A percentile compares a stretch with the other conserved stretches of the same genome.
Evolutionary conservation across 495 filamentous ascomycete species (phyloP).

Genomic region (Xylaria intraflava): DNA sequence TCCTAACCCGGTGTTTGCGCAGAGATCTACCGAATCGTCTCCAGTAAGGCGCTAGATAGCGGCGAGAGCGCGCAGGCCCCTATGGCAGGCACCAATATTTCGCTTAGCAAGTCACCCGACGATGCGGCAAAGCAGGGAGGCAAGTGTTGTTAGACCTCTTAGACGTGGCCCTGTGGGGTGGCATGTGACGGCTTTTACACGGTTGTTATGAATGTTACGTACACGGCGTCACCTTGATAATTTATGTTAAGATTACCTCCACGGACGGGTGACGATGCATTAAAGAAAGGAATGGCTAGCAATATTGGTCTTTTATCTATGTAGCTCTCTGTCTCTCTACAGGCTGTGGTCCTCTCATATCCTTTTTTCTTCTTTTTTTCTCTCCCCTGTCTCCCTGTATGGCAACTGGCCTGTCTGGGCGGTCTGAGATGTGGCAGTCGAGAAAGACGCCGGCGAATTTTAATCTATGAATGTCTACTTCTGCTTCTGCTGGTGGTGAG

Average conservation of each 20-base stretch:
- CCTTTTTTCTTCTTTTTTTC: too few species aligned
- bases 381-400: too few species aligned
- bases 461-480: slow-evolving; percentile 20
- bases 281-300: slow-evolving; percentile 22
- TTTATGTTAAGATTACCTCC: slow-evolving; percentile 17
- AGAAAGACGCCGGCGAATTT: slow-evolving; percentile 18
- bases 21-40: slow-evolving; percentile 99
- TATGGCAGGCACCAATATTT: slow-evolving; percentile 68
- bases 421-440: slow-evolving; percentile 22
- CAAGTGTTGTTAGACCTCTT: slow-evolving; percentile 69
- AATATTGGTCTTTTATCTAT: slow-evolving; percentile 17
- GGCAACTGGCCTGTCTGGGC: slow-evolving; percentile 13
- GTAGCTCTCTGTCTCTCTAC: slow-evolving; percentile 12
- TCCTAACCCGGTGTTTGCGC: slow-evolving; percentile 11
- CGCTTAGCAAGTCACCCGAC: slow-evolving; percentile 69
- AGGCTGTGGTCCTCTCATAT: slow-evolving; percentile 30
- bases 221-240: slow-evolving; percentile 41
- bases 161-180: slow-evolving; percentile 20
- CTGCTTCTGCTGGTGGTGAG: neutral
- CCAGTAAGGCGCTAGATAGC: slow-evolving; percentile 88
- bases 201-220: slow-evolving; percentile 36
- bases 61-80: slow-evolving; percentile 70
- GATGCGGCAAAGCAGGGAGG: slow-evolving; percentile 72
- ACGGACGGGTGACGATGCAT: slow-evolving; percentile 29
- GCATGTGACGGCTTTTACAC: slow-evolving; percentile 32